These are phyloP conservation scores for Aspergillus hancockii DNA, from an alignment of 495 filamentous ascomycete genomes.

Conservation along the genomic window DNA sequence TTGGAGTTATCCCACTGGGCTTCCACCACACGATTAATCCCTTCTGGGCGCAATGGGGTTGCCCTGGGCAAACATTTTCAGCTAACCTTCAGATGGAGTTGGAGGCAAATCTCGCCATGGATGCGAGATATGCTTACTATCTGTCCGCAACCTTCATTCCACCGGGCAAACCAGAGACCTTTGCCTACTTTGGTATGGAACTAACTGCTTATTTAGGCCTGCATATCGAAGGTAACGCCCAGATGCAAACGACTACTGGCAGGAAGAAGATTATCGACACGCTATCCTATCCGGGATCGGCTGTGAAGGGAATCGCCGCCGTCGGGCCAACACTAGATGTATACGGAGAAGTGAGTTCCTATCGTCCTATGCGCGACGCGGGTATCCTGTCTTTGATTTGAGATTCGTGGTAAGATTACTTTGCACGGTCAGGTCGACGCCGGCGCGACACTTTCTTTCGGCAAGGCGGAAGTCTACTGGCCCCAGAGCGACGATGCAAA, in stretches of 20 bases:
- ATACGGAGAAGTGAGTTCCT: slow-evolving; percentile 20
- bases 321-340: slow-evolving; percentile 35
- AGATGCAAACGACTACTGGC: slow-evolving; percentile 14
- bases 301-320: slow-evolving; percentile 37
- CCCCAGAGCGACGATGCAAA: slow-evolving; percentile 28
- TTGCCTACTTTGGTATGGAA: slow-evolving; percentile 25
- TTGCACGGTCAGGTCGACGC: slow-evolving; percentile 22
- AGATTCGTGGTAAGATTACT: slow-evolving; percentile 20
- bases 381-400: not conserved
- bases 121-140: slow-evolving; percentile 29
- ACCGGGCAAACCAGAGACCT: slow-evolving; percentile 9
- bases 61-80: not conserved
- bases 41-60: too few relatives aligned
- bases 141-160: slow-evolving; percentile 29
- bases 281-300: slow-evolving; percentile 28
- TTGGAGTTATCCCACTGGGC: too few relatives aligned
- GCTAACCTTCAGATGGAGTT: slow-evolving; percentile 23
- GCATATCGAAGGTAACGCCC: slow-evolving; percentile 21
- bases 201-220: slow-evolving; percentile 26
- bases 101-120: slow-evolving; percentile 24
- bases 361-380: not conserved
- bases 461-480: slow-evolving; percentile 30
- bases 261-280: slow-evolving; percentile 29
- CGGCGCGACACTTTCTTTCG: slow-evolving; percentile 26
- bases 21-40: too few relatives aligned